Evolutionary conservation across 805 yeast genomes (phyloP), one percentile per base, ranked within the genome.

Genomic region (Wickerhamiella kazuoi): DNA sequence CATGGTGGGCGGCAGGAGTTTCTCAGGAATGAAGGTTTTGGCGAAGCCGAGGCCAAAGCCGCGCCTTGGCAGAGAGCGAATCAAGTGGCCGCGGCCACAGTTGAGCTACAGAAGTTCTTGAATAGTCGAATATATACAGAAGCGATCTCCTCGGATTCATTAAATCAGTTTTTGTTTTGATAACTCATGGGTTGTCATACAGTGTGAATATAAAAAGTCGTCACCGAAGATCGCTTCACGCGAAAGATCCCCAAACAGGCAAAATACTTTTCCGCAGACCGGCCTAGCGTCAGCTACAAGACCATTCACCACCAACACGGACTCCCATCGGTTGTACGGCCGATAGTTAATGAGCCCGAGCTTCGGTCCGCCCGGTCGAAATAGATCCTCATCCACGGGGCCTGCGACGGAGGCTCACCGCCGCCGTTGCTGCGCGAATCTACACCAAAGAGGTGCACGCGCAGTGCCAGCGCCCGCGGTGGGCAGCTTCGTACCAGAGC

Each of bases 361-460:
- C 34, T 33, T 56, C 49, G 46, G 61, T 55, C 61, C 61, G 61
- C 61, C 61, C 61, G 61, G 61, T 56, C 61, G 58, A 52, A 46
- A 44, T 44, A 46, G 37, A 49, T 56, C 60, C 40, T 56, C 60
- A 54, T 52, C 45, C 55, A 48, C 52, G 21, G n/a, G 24, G 53
- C n/a, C n/a, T 20, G 29, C 11, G 34, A 13, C 31, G 21, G 21
- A 19, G 14, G 29, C 28, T 24, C 21, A 17, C 24, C 28, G 37
- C 37, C 19, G 14, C 41, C 2, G 9, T 32, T 14, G 21, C 16
- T 29, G 9, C 23, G 39, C 26, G 21, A 16, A n/a, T n/a, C n/a
- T n/a, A n/a, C n/a, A n/a, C n/a, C n/a, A n/a, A n/a, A n/a, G n/a
- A n/a, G n/a, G n/a, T n/a, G n/a, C n/a, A n/a, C n/a, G n/a, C n/a